Base-by-base conservation (phyloP, 257 asterid species). In the Solanum pinnatisectum region DNA sequence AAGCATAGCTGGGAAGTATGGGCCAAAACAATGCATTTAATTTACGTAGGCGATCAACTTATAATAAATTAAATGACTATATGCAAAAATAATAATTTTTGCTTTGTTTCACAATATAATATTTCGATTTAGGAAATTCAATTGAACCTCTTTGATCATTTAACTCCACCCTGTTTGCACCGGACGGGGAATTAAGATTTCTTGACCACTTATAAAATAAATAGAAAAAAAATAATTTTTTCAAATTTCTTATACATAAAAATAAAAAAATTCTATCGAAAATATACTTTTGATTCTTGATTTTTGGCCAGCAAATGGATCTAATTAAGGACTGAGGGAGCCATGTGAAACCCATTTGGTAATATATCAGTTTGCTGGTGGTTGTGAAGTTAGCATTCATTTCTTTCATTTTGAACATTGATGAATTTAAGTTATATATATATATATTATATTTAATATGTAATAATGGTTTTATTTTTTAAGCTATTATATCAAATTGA, bases 241-340 rank as follows among this genome's bases (percentile, higher is more conserved):
- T 23, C 15, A 60, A 6, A 63, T 63, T 0, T 63, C 15, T 23
- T 23, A 10, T 2, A 10, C 3, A 15, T 63, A 10, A 23, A 63
- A 63, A 63, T 63, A 4, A 10, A 63, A 22, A 63, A 23, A 1
- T 23, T 5, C 5, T 9, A 23, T 63, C 1, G 6, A 63, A 63
- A 63, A 27, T 27, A 70, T 35, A 74, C 15, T 37, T 73, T 22
- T 36, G 20, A 16, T 76, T 74, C 52, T 36, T 74, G 49, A 74
- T 36, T 36, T 74, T 76, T 39, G 92, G 22, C 87, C 90, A 33
- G 91, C 92, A 63, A 32, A 89, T 92, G 94, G 88, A 92, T 63
- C 92, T 90, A 30, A 30, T 30, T 30, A 23, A 92, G 93, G 84
- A 42, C 65, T 40, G 63, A 78, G 84, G 65, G 84, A 25, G 84